Conservation (phyloP, 2,329 filamentous ascomycete genomes). For the Claviceps sp. region DNA sequence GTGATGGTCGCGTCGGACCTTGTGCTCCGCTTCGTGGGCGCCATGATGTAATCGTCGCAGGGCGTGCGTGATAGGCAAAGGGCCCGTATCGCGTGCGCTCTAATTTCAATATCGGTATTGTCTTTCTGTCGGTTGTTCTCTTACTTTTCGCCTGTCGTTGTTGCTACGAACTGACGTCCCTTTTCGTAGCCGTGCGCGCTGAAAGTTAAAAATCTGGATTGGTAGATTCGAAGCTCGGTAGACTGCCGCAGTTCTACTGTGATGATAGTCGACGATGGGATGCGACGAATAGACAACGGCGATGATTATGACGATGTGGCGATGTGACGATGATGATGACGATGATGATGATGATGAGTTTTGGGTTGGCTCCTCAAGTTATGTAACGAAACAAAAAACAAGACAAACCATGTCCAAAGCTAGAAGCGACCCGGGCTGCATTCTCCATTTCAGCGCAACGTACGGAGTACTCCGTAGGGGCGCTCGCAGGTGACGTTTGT, state of each 20-base stretch:
- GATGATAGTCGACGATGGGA: neutral
- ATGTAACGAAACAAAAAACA: neutral
- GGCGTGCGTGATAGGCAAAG: neutral
- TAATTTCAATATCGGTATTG: too few species aligned
- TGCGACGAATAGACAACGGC: neutral
- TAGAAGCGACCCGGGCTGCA: too few species aligned
- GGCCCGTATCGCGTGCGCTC: neutral
- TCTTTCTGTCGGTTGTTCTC: too few species aligned
- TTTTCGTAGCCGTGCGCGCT: neutral
- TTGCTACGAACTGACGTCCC: neutral
- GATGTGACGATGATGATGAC: neutral
- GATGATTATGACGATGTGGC: neutral
- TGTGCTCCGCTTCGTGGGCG: constrained; percentile 13
- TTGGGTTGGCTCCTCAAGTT: neutral
- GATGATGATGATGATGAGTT: neutral
- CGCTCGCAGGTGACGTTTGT: too few species aligned
- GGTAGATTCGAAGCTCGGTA: neutral
- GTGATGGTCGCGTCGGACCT: constrained; percentile 8
- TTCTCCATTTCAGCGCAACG: too few species aligned
- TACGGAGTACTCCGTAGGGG: too few species aligned
- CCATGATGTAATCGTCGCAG: constrained; percentile 4
- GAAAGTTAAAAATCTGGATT: neutral
- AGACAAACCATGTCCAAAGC: too few species aligned
- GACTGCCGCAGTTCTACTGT: neutral
- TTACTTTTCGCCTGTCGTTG: neutral